phyloP scores from a whole-genome alignment of 2,329 filamentous ascomycete species.

The Xylariaceae sp. region DNA sequence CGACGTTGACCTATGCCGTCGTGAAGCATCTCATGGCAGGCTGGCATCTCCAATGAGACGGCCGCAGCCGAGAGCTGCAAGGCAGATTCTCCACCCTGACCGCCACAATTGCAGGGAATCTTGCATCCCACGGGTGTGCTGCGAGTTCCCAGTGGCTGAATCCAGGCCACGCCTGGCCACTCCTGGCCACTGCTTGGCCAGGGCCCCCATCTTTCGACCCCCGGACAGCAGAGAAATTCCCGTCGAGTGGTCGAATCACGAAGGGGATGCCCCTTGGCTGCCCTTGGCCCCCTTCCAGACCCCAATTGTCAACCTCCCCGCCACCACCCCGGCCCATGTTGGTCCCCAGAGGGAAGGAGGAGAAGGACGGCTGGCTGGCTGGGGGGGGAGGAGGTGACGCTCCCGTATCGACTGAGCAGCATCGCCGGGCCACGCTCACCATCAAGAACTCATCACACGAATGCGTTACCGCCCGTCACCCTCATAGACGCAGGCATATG shows the following conservation, averaged over 20 bases:
- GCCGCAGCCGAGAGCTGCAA: slow-evolving; percentile 10
- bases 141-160: slow-evolving; percentile 1
- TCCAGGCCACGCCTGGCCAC: neutral
- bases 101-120: slow-evolving; percentile 9
- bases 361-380: neutral
- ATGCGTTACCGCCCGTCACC: no score
- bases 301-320: no score
- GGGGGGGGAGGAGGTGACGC: neutral
- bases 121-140: slow-evolving; percentile 11
- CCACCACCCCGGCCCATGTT: neutral
- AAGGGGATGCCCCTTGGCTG: slow-evolving; percentile 3
- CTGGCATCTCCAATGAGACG: slow-evolving; percentile 16
- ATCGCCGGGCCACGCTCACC: neutral
- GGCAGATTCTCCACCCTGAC: slow-evolving; percentile 2
- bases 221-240: slow-evolving; percentile 9
- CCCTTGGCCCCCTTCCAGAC: neutral
- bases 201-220: slow-evolving; percentile 9
- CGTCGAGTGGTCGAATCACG: slow-evolving; percentile 10
- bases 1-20: no score
- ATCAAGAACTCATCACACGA: neutral
- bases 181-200: slow-evolving; percentile 6
- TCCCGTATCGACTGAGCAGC: neutral
- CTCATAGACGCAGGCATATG: no score
- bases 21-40: no score
- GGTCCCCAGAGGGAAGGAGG: neutral